These are phyloP conservation scores for Blastomyces parvus DNA, from an alignment of 2,329 filamentous ascomycete genomes.

Conservation along the genomic window DNA sequence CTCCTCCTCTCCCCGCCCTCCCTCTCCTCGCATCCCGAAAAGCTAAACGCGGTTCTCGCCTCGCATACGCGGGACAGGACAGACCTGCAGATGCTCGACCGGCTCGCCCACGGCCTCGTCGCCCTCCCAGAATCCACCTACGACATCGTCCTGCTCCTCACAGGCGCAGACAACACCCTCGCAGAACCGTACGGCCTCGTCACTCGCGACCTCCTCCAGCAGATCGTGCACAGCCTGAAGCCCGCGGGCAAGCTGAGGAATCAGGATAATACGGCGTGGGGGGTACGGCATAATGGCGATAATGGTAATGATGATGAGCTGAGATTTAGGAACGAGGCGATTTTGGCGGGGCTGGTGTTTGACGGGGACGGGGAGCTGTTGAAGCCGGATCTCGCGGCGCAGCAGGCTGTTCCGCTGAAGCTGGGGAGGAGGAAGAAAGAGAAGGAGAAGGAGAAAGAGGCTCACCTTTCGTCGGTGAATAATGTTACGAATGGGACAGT, in stretches of 20 bases:
- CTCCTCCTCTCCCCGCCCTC: conserved; percentile 86
- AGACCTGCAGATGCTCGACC: conserved; percentile 96
- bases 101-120: conserved; percentile 71
- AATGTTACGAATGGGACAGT: conserved; percentile 6
- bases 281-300: conserved; percentile 35
- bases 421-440: conserved; percentile 54
- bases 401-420: conserved; percentile 52
- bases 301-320: not conserved
- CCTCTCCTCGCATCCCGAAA: conserved; percentile 73
- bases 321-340: conserved; percentile 54
- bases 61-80: conserved; percentile 65
- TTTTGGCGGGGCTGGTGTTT: conserved; percentile 65
- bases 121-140: conserved; percentile 68
- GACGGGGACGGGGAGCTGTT: conserved; percentile 55
- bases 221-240: conserved; percentile 61
- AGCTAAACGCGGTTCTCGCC: conserved; percentile 60
- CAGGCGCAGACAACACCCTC: conserved; percentile 59
- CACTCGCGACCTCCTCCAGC: conserved; percentile 56
- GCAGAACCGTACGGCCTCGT: conserved; percentile 47
- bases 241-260: conserved; percentile 54
- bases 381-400: conserved; percentile 57
- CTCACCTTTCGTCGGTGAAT: not conserved
- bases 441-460: not conserved
- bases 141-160: conserved; percentile 73
- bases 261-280: conserved; percentile 7